Conservation (phyloP, 768 basidiomycete genomes). For the Leccinum ochraceum region DNA sequence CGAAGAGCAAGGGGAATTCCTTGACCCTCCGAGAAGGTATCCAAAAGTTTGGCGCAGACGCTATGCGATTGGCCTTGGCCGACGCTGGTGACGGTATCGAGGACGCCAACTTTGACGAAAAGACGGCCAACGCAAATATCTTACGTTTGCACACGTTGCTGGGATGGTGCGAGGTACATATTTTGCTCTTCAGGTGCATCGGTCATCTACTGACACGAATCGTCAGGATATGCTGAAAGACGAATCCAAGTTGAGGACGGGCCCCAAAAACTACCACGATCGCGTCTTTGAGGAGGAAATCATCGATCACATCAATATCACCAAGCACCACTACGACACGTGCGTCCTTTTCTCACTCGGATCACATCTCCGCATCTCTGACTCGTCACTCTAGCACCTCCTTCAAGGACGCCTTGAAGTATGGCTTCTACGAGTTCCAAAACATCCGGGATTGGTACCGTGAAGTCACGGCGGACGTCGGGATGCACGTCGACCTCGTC, state of each 20-base stretch:
- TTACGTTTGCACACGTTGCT: slow-evolving; percentile 88
- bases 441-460: slow-evolving; percentile 94
- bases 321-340: slow-evolving; percentile 80
- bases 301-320: slow-evolving; percentile 79
- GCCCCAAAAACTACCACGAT: slow-evolving; percentile 81
- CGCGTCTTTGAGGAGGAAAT: slow-evolving; percentile 89
- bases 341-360: slow-evolving; percentile 42
- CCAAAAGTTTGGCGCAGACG: slow-evolving; percentile 96
- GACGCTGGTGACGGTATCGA: slow-evolving; percentile 98
- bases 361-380: not conserved
- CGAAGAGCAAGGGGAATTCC: slow-evolving; percentile 94
- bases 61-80: slow-evolving; percentile 87
- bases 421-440: slow-evolving; percentile 95
- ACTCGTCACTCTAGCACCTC: slow-evolving; percentile 58
- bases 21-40: slow-evolving; percentile 88
- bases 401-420: slow-evolving; percentile 96
- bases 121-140: slow-evolving; percentile 97
- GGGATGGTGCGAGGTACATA: slow-evolving; percentile 86
- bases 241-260: slow-evolving; percentile 68
- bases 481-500: slow-evolving; percentile 91
- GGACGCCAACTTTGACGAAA: slow-evolving; percentile 99
- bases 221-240: slow-evolving; percentile 78
- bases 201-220: not conserved
- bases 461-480: slow-evolving; percentile 82
- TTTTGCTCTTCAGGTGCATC: not conserved